Evolutionary conservation across 768 basidiomycete genomes (phyloP).

Genomic region (Auriscalpium microsporum): DNA sequence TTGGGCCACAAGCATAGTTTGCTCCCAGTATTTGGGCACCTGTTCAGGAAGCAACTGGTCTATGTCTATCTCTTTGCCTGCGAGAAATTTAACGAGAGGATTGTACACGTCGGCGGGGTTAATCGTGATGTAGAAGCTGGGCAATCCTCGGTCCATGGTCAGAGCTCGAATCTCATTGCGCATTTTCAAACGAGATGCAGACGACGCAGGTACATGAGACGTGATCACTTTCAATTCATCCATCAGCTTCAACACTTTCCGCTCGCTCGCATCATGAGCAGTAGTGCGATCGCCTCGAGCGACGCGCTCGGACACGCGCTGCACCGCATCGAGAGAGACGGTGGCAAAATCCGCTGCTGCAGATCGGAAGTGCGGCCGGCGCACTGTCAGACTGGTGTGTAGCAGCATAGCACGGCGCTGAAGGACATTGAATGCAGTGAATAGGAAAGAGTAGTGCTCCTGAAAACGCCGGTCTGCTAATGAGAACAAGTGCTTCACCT

Average conservation of each 20-base stretch:
- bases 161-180: background rate
- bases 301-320: conserved; percentile 10
- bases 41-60: conserved; percentile 24
- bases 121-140: conserved; percentile 35
- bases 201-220: conserved; percentile 20
- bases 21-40: conserved; percentile 24
- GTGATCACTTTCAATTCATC: conserved; percentile 17
- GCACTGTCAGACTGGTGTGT: conserved; percentile 26
- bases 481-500: conserved; percentile 27
- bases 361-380: conserved; percentile 16
- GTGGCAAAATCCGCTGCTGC: conserved; percentile 20
- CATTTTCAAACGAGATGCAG: conserved; percentile 17
- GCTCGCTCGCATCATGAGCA: conserved; percentile 21
- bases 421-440: conserved; percentile 33
- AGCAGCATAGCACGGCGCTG: conserved; percentile 26
- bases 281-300: background rate
- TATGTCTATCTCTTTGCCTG: conserved; percentile 30
- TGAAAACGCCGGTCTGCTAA: conserved; percentile 28
- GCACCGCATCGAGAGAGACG: conserved; percentile 19
- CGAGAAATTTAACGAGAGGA: conserved; percentile 33
- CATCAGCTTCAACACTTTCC: conserved; percentile 18
- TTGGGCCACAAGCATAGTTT: conserved; percentile 27
- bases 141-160: conserved; percentile 22
- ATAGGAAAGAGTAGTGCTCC: conserved; percentile 35
- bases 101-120: conserved; percentile 37